Evolutionary conservation across 768 basidiomycete species (phyloP), one percentile per base, ranked within the genome.

Genomic region (Leucocoprinus birnbaumii): DNA sequence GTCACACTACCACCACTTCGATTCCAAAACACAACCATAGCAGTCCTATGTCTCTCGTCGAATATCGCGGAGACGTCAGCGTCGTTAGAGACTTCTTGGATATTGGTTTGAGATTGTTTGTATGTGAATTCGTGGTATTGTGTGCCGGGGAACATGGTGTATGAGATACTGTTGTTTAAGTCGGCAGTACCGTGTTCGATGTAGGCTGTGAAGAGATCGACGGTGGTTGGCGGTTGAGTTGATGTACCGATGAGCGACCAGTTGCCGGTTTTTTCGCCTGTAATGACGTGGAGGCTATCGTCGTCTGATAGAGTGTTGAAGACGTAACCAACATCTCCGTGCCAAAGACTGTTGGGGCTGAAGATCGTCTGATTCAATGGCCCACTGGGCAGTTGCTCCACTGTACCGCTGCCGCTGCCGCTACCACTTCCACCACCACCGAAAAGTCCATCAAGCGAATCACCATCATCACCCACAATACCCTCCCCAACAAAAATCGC

Each of bases 191-290:
- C 61, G 60, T 81, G 74, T 55, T 82, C 66, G 38, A 87, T 68
- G 77, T 79, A 86, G 1, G 86, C 86, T 0, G 82, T 70, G 70
- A 87, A 89, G 21, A 90, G 69, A 57, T 84, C 78, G 26, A 85
- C 80, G 1, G 75, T 80, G n/a, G 68, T 64, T 3, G 80, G 74
- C 16, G 85, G 84, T 55, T 79, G 75, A 1, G 77, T 75, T 14
- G 86, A 88, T 0, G 79, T 86, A 24, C 87, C 86, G 55, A 87
- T 82, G 6, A 65, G 61, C 2, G 77, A 69, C 88, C 88, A 89
- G 58, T 78, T 72, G 1, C 86, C 87, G 0, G 73, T 77, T 56
- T 77, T 76, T 34, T 72, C 58, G 2, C 80, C 82, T 2, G 77
- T 70, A 48, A 80, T 69, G 0, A 75, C 43, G 1, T 68, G 63